phyloP scores from a whole-genome alignment of 176 grass and related monocot species.

The Oryza coarctata region DNA sequence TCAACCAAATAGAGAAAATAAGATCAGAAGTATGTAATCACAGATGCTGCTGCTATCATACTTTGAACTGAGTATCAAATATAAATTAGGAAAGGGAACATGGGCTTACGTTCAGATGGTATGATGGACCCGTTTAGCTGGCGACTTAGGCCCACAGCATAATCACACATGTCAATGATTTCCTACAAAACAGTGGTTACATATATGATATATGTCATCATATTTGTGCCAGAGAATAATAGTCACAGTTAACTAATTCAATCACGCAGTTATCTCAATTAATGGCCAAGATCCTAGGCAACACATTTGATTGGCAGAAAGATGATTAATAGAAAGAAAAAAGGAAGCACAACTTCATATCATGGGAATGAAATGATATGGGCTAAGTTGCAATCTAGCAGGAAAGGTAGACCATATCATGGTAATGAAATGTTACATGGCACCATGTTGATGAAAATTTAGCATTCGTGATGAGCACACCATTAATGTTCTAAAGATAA shows the following conservation, averaged over 20 bases:
- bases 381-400: background rate
- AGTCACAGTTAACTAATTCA: background rate
- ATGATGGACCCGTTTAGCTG: constrained; percentile 96
- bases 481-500: constrained; percentile 11
- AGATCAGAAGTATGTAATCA: constrained; percentile 4
- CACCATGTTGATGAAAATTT: background rate
- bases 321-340: background rate
- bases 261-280: background rate
- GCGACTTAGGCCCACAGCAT: constrained; percentile 97
- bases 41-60: background rate
- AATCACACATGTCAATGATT: constrained; percentile 99
- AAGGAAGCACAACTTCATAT: constrained; percentile 10
- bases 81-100: constrained; percentile 6
- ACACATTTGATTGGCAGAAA: constrained; percentile 1
- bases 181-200: constrained; percentile 52
- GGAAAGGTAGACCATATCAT: too few relatives aligned
- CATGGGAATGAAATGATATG: background rate
- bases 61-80: background rate
- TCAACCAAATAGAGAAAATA: constrained; percentile 4
- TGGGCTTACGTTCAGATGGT: constrained; percentile 89
- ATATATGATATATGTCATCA: background rate
- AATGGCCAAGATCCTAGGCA: background rate
- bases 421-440: constrained; percentile 1
- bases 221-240: constrained; percentile 1
- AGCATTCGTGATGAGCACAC: background rate